These are phyloP conservation scores for Neoarthrinium moseri DNA, from an alignment of 2,329 filamentous ascomycete genomes.

Conservation along the genomic window DNA sequence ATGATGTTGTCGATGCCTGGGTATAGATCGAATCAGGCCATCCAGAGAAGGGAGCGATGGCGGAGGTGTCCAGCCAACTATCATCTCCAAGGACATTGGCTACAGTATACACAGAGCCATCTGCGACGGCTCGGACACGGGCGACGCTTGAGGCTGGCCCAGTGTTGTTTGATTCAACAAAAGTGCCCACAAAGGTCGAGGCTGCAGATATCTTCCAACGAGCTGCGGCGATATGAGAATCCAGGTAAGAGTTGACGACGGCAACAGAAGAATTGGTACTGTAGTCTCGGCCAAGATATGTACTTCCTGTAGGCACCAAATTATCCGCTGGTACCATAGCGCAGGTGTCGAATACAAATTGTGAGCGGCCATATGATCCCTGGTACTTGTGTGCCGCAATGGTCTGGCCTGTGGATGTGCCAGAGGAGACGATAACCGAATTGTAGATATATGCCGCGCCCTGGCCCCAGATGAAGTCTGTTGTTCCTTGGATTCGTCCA, in stretches of 20 bases:
- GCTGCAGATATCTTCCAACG: constrained; percentile 25
- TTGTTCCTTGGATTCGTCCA: constrained; percentile 29
- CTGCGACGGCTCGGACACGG: constrained; percentile 20
- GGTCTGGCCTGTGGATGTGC: constrained; percentile 20
- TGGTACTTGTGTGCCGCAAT: constrained; percentile 27
- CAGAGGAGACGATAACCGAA: constrained; percentile 18
- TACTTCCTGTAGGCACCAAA: constrained; percentile 18
- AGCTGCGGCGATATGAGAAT: constrained; percentile 22
- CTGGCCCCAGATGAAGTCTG: constrained; percentile 29
- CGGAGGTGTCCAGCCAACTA: constrained; percentile 28
- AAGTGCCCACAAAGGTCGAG: constrained; percentile 24
- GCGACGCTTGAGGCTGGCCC: constrained; percentile 21
- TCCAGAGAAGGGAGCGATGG: constrained; percentile 25
- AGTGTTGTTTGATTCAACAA: constrained; percentile 31
- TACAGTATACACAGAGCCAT: constrained; percentile 15
- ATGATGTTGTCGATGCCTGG: constrained; percentile 3
- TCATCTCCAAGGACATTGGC: constrained; percentile 26
- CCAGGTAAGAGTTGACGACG: constrained; percentile 27
- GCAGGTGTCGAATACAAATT: constrained; percentile 14
- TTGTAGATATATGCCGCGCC: constrained; percentile 12
- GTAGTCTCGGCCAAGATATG: constrained; percentile 28
- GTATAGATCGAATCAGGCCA: constrained; percentile 28
- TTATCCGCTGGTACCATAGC: constrained; percentile 12
- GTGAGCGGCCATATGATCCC: constrained; percentile 19
- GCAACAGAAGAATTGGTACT: constrained; percentile 19